phyloP scores from a whole-genome alignment of 1,139 yeast genomes.

The Chernovozyma aurita region DNA sequence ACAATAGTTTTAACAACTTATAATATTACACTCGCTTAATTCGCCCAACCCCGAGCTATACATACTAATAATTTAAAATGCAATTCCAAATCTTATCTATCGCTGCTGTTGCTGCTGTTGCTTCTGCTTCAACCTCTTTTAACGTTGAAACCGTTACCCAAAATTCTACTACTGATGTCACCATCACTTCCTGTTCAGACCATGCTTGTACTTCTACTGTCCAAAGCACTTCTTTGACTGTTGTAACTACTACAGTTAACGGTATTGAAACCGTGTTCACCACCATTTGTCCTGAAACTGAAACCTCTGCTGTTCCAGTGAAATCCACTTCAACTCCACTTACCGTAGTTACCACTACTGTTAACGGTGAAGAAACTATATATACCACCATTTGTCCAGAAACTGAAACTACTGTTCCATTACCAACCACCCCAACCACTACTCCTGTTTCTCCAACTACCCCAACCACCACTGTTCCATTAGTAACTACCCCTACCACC shows the following conservation, averaged over 20 bases:
- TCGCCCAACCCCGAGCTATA: too few species aligned
- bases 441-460: conserved; percentile 21
- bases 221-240: conserved; percentile 15
- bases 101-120: conserved; percentile 27
- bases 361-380: conserved; percentile 29
- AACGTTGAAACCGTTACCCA: conserved; percentile 27
- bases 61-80: conserved; percentile 18
- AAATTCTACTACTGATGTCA: conserved; percentile 30
- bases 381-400: conserved; percentile 45
- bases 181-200: conserved; percentile 41
- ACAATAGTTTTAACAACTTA: too few species aligned
- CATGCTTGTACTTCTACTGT: conserved; percentile 26
- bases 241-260: conserved; percentile 37
- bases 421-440: conserved; percentile 21
- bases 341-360: conserved; percentile 17
- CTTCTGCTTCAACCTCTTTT: conserved; percentile 11
- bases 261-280: conserved; percentile 45
- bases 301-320: conserved; percentile 7
- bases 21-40: too few species aligned
- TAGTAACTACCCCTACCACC: conserved; percentile 8
- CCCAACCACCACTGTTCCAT: conserved; percentile 12
- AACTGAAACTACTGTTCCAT: conserved; percentile 18
- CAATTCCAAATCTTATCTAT: conserved; percentile 28
- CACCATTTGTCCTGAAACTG: conserved; percentile 43
- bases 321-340: neutral